Base-by-base conservation (phyloP, 2,329 filamentous ascomycete species). In the Metarhizium album region DNA sequence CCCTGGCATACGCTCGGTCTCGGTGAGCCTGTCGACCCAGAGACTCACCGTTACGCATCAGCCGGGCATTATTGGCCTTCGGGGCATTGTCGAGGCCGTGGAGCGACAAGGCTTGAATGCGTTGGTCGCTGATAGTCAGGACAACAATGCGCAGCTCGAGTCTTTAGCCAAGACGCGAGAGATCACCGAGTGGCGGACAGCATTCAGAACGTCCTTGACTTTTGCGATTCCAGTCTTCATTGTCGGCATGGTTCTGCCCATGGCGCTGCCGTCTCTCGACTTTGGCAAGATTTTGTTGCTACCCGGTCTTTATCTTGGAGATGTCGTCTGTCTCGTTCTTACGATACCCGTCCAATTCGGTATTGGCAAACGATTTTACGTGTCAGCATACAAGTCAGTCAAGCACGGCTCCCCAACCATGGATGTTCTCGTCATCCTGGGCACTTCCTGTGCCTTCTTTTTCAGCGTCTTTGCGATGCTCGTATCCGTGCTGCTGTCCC, bases 311-410 rank as follows among this genome's bases (percentile, higher is more conserved):
- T 97, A 84, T 68, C 79, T 97, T 3, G 90, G 91, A 55, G 93
- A 98, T 62, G 64, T 97, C 9, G 69, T 95, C 49, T 96, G 90
- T 67, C 71, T 97, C 48, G 62, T 77, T 51, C 79, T 98, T 47
- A 97, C 93, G 11, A 82, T 95, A 59, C 93, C 93, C 31, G 84
- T 98, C 8, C 93, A 98, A 66, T 98, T 98, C 61, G 93, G 93
- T 58, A 88, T 98, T 61, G 93, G 93, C 56, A 90, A 83, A 68
- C 86, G 93, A 14, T 98, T 97, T 66, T 98, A 98, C 65, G 67
- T 85, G 52, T 93, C 89, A 24, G 90, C 91, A n/a, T 97, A 80
- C 70, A 95, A 94, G 65, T 95, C 90, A 1, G 66, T 98, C 59
- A 89, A 86, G 68, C 93, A 98, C 65, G 80, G 83, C 20, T 87